Percentiles rank a stretch among this genome's conserved stretches.
Evolutionary conservation across 1,139 yeast species (phyloP).

Genomic region (Protomyces inundatus): DNA sequence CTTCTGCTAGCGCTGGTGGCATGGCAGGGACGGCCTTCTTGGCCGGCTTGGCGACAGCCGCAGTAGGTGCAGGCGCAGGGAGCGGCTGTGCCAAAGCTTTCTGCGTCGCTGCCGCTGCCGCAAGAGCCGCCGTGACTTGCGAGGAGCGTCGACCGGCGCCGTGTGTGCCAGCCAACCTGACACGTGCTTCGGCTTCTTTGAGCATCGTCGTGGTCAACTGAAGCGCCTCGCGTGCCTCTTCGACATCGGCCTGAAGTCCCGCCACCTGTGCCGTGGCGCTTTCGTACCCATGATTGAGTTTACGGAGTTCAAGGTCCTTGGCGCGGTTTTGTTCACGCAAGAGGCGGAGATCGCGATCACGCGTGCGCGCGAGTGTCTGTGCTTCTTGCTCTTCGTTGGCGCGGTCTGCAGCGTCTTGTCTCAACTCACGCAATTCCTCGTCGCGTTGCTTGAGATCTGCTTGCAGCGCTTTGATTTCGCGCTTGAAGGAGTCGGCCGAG

Average conservation of each 20-base stretch:
- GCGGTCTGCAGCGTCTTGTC: slow-evolving; percentile 15
- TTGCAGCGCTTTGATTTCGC: slow-evolving; percentile 7
- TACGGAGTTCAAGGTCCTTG: slow-evolving; percentile 11
- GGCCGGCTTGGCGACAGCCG: neutral
- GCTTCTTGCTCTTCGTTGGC: slow-evolving; percentile 9
- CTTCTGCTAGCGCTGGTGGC: neutral
- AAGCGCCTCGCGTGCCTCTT: slow-evolving; percentile 6
- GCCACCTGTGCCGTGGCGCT: slow-evolving; percentile 6
- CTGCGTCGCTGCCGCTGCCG: neutral
- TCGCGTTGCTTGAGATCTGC: slow-evolving; percentile 17
- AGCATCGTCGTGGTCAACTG: slow-evolving; percentile 1
- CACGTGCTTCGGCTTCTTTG: slow-evolving; percentile 17
- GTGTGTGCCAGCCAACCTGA: neutral
- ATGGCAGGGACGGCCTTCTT: neutral
- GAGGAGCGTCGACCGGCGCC: neutral
- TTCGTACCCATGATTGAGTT: slow-evolving; percentile 10
- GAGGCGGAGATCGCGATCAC: slow-evolving; percentile 7
- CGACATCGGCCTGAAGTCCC: neutral
- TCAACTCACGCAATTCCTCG: slow-evolving; percentile 12
- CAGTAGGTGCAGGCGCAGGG: neutral
- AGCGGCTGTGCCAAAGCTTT: neutral
- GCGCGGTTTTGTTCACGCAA: slow-evolving; percentile 17
- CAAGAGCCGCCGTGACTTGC: neutral
- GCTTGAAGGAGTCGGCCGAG: slow-evolving; percentile 14
- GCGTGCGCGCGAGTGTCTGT: slow-evolving; percentile 9